These are phyloP conservation scores for Verticillium dahliae DNA, from an alignment of 2,329 filamentous ascomycete genomes.

Conservation along the genomic window DNA sequence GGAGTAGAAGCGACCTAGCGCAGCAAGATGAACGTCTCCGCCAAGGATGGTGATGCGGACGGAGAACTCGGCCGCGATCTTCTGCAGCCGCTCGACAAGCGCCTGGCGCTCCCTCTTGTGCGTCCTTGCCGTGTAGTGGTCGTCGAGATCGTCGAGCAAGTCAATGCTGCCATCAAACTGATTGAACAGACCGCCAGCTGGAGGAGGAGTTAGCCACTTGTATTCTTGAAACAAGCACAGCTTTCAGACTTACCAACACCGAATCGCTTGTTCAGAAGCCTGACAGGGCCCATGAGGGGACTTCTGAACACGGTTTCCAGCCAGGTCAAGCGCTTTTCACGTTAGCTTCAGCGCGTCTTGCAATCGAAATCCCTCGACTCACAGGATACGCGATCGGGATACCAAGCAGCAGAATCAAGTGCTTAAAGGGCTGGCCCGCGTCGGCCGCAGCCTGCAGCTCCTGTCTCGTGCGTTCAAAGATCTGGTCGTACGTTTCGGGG, in stretches of 20 bases:
- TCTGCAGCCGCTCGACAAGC: slow-evolving; percentile 75
- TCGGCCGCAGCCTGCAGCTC: slow-evolving; percentile 65
- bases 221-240: no score
- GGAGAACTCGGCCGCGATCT: slow-evolving; percentile 77
- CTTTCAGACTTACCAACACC: slow-evolving; percentile 51
- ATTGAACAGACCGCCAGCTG: slow-evolving; percentile 80
- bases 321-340: slow-evolving; percentile 76
- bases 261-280: slow-evolving; percentile 84
- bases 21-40: slow-evolving; percentile 89
- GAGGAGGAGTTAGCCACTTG: slow-evolving; percentile 5
- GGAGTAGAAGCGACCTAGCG: slow-evolving; percentile 90
- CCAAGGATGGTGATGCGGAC: slow-evolving; percentile 87
- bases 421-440: slow-evolving; percentile 72
- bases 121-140: slow-evolving; percentile 89
- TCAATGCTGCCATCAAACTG: slow-evolving; percentile 91
- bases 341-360: slow-evolving; percentile 5
- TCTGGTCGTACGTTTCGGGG: slow-evolving; percentile 77
- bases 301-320: slow-evolving; percentile 86
- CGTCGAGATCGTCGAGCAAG: slow-evolving; percentile 85
- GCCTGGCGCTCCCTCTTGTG: slow-evolving; percentile 84
- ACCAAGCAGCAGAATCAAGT: slow-evolving; percentile 80
- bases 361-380: slow-evolving; percentile 28
- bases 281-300: slow-evolving; percentile 80
- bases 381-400: slow-evolving; percentile 82
- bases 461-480: slow-evolving; percentile 68